These are phyloP conservation scores for Aspergillus sergii DNA, from an alignment of 2,329 filamentous ascomycete genomes.

Conservation along the genomic window DNA sequence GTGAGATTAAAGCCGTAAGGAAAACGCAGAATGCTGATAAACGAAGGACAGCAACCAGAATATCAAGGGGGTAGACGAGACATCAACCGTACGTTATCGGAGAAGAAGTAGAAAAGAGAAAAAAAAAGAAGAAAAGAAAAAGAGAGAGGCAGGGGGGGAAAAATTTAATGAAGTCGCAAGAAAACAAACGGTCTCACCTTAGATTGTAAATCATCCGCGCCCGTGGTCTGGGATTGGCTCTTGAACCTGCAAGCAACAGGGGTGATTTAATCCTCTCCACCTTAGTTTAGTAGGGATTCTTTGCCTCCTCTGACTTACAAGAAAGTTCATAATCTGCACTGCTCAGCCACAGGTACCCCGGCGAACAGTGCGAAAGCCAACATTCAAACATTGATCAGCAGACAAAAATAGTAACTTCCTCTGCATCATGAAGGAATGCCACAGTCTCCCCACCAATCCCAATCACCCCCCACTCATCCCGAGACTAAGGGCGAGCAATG, in stretches of 20 bases:
- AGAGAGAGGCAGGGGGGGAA: neutral
- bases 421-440: neutral
- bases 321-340: no score
- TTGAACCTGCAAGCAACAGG: neutral
- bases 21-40: neutral
- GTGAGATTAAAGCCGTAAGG: neutral
- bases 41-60: slow-evolving; percentile 4
- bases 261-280: no score
- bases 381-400: neutral
- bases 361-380: neutral
- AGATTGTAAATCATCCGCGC: slow-evolving; percentile 1
- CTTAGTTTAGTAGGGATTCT: no score
- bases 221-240: neutral
- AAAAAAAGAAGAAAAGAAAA: neutral
- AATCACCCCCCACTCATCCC: neutral
- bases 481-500: neutral
- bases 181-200: neutral
- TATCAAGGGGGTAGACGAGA: neutral
- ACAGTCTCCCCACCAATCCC: neutral
- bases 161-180: neutral
- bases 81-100: neutral
- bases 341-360: neutral
- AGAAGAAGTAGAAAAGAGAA: neutral
- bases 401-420: neutral
- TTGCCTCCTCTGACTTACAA: no score